These are phyloP conservation scores for Salix brachista DNA, from an alignment of 345 rosid species.

Conservation along the genomic window DNA sequence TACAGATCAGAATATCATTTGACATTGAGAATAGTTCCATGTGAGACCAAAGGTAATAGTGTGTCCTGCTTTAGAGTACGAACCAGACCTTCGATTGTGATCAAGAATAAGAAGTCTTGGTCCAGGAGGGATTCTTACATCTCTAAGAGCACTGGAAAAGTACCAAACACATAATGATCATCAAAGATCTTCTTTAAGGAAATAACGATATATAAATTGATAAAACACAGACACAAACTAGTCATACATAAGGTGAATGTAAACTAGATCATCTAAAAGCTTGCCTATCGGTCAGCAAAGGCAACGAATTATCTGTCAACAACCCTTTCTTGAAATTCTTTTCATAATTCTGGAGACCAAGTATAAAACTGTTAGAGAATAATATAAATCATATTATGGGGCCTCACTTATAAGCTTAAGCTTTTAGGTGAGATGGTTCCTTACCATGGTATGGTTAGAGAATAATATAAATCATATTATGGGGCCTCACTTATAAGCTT, in stretches of 20 bases:
- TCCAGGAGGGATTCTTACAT: constrained; percentile 89
- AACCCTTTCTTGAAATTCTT: constrained; percentile 88
- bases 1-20: neutral
- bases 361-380: too few relatives aligned
- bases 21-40: neutral
- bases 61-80: neutral
- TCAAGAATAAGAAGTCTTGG: constrained; percentile 91
- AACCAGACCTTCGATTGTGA: constrained; percentile 64
- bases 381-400: too few relatives aligned
- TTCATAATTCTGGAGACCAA: constrained; percentile 86
- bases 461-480: too few relatives aligned
- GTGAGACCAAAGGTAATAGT: neutral
- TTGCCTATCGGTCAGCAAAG: constrained; percentile 87
- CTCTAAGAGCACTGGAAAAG: constrained; percentile 72
- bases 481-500: too few relatives aligned
- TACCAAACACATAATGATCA: constrained; percentile 7
- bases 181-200: neutral
- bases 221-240: neutral
- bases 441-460: too few relatives aligned
- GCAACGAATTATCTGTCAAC: constrained; percentile 74
- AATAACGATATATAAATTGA: neutral
- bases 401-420: too few relatives aligned
- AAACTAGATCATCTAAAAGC: constrained; percentile 7
- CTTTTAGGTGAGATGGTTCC: too few relatives aligned
- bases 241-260: neutral